Percentiles rank a stretch among this genome's conserved stretches.
Evolutionary conservation across 768 basidiomycete genomes (phyloP).

Genomic region (Filobasidium wieringae): DNA sequence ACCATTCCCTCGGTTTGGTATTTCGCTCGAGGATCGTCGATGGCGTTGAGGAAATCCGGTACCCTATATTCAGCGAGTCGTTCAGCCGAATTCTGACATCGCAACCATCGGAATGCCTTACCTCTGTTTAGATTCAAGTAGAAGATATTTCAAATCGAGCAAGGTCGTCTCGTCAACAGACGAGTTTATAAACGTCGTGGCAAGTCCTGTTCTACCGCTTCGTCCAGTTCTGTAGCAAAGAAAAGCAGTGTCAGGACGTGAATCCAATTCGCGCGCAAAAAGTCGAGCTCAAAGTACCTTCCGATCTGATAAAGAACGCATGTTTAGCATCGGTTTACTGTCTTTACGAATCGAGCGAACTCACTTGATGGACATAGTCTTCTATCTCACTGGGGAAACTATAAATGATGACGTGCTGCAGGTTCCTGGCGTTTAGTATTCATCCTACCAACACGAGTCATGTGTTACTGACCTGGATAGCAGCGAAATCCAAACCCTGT

Average conservation of each 20-base stretch:
- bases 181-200: slow-evolving; percentile 98
- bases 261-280: too few species aligned
- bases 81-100: neutral
- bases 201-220: slow-evolving; percentile 95
- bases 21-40: slow-evolving; percentile 82
- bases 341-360: too few species aligned
- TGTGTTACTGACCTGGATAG: slow-evolving; percentile 46
- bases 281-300: too few species aligned
- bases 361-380: slow-evolving; percentile 98
- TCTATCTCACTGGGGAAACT: slow-evolving; percentile 99
- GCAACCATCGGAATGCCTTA: slow-evolving; percentile 40
- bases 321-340: too few species aligned
- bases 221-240: slow-evolving; percentile 96
- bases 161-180: slow-evolving; percentile 91
- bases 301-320: too few species aligned
- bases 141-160: slow-evolving; percentile 86
- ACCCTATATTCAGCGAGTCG: slow-evolving; percentile 49
- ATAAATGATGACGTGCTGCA: slow-evolving; percentile 94
- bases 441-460: neutral
- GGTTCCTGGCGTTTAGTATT: neutral
- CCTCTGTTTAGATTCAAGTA: slow-evolving; percentile 98
- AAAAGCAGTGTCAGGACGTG: too few species aligned
- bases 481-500: slow-evolving; percentile 98
- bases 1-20: slow-evolving; percentile 45
- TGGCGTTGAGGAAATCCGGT: slow-evolving; percentile 75